These are phyloP conservation scores for Sequoiadendron giganteum DNA, from an alignment of 75 land plant genomes.

Conservation along the genomic window DNA sequence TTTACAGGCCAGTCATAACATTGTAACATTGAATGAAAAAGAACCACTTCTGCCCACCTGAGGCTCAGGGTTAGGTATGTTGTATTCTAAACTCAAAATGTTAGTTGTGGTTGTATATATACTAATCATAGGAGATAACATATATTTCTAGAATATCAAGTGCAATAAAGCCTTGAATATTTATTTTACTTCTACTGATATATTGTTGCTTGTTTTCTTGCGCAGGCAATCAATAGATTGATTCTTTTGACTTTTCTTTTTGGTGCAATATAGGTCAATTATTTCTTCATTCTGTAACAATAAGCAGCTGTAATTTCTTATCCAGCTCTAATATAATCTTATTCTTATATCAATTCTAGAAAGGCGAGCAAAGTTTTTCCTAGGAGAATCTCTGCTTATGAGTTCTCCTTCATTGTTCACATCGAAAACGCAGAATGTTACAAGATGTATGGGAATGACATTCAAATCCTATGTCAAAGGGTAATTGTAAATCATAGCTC, in stretches of 20 bases:
- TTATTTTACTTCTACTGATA: not conserved
- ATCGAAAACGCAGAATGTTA: not conserved
- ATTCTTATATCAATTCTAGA: constrained; percentile 4
- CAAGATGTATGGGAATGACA: not conserved
- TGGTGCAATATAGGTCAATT: not conserved
- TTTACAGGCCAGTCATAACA: constrained; percentile 7
- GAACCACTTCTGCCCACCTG: constrained; percentile 16
- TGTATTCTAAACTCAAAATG: not conserved
- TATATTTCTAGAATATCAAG: not conserved
- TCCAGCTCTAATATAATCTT: constrained; percentile 5
- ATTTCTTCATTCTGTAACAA: constrained; percentile 13
- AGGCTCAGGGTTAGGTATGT: constrained; percentile 10
- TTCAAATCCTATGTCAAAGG: not conserved
- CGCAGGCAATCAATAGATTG: constrained; percentile 5
- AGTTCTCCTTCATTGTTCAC: not conserved
- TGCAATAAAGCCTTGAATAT: not conserved
- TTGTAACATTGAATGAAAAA: constrained; percentile 6
- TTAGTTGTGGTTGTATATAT: not conserved
- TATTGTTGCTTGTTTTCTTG: not conserved
- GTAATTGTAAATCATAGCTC: not conserved
- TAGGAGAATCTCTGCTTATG: not conserved
- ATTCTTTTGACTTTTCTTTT: not conserved
- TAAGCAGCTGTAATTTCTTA: constrained; percentile 13
- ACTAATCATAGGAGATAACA: not conserved
- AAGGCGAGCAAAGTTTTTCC: not conserved